Evolutionary conservation across 345 rosid species (phyloP), one percentile per base, ranked within the genome.

Genomic region (Citrus glauca): DNA sequence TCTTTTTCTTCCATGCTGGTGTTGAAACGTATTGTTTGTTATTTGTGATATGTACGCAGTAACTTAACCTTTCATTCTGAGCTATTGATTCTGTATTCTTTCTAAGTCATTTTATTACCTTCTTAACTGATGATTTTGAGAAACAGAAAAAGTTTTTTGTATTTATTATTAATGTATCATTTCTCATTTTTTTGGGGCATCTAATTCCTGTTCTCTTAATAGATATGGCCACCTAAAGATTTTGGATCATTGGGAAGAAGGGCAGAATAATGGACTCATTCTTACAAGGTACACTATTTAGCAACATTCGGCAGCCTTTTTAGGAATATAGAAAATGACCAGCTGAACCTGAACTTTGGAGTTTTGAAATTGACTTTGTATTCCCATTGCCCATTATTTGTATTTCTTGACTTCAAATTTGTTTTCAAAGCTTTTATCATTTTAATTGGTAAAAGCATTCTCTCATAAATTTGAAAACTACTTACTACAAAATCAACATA

Each of bases 221-320:
- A 91, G 93, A 68, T 88, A 71, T 91, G 88, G 92, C 95, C 92
- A 11, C 86, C 72, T 60, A 78, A 79, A 78, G 88, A 87, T 78
- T 87, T 90, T 77, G 95, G 93, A 59, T 67, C 82, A n/a, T 60
- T 86, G 80, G 33, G 35, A 45, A 35, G 30, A 48, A 74, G 30
- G 0, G 56, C 61, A 42, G 20, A 74, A 62, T 74, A 63, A 74
- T 5, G 63, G 57, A 62, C 64, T 28, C 69, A 11, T 42, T 74
- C 56, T 72, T 57, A 20, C 27, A 16, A n/a, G 50, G 50, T 59
- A 57, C 33, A n/a, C 66, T 13, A n/a, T 24, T 37, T 59, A 8
- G 22, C 10, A 11, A 24, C 19, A 20, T 28, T 30, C 22, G 17
- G 7, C 61, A 32, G 24, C 56, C 27, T 32, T 55, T 33, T 71